A percentile compares a stretch with the other conserved stretches of the same genome.
These are phyloP conservation scores for Monosporascus ibericus DNA, from an alignment of 2,329 filamentous ascomycete genomes.

Conservation along the genomic window DNA sequence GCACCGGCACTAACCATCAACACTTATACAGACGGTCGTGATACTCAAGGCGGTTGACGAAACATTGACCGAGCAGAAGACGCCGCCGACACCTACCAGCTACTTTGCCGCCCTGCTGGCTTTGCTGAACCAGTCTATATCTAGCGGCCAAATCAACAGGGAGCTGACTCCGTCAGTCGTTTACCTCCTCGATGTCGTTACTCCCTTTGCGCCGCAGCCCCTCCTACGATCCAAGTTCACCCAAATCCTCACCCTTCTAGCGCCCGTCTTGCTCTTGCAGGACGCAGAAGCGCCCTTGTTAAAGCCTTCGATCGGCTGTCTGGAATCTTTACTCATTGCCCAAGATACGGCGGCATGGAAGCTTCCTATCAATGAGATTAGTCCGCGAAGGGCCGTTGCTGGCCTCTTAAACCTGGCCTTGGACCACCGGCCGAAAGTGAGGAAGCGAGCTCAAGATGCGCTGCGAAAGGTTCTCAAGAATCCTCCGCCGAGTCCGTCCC, in stretches of 20 bases:
- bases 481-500: constrained; percentile 81
- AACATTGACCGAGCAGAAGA: constrained; percentile 82
- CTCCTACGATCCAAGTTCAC: constrained; percentile 93
- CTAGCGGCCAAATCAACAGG: constrained; percentile 64
- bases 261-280: constrained; percentile 71
- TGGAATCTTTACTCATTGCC: constrained; percentile 84
- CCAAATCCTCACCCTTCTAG: constrained; percentile 81
- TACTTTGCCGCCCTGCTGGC: constrained; percentile 96
- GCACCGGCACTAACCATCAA: constrained; percentile 8
- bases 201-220: constrained; percentile 74
- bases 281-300: constrained; percentile 85
- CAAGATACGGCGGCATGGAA: constrained; percentile 89
- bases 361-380: constrained; percentile 72
- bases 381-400: constrained; percentile 80
- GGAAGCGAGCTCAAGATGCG: constrained; percentile 88
- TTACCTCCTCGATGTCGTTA: constrained; percentile 91
- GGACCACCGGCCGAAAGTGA: constrained; percentile 85
- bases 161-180: constrained; percentile 81
- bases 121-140: constrained; percentile 72
- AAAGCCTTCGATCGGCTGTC: constrained; percentile 81
- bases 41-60: constrained; percentile 89
- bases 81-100: constrained; percentile 75
- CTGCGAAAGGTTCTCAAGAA: constrained; percentile 75
- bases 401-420: constrained; percentile 79
- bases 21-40: constrained; percentile 60